Percentiles rank a stretch among this genome's conserved stretches.
Conservation (phyloP, 1,139 yeast species). For the Sugiyamaella paludigena region DNA sequence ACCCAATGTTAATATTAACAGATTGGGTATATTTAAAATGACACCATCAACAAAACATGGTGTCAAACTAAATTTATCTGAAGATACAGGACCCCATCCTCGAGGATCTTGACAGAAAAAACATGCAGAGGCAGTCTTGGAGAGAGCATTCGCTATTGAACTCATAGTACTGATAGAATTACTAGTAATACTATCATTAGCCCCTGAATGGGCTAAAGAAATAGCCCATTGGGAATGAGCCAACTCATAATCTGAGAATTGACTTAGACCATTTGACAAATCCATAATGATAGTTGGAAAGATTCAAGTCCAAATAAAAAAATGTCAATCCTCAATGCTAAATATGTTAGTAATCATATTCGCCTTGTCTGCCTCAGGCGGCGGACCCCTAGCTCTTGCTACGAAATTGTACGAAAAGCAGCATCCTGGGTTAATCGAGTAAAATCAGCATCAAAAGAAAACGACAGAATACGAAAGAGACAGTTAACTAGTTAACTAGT, state of each 20-base stretch:
- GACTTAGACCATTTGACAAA: constrained; percentile 8
- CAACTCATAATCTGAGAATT: constrained; percentile 8
- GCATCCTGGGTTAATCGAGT: too few relatives aligned
- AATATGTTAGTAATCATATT: too few relatives aligned
- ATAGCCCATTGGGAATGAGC: constrained; percentile 7
- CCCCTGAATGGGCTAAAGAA: background rate
- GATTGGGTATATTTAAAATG: constrained; percentile 51
- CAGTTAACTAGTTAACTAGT: too few relatives aligned
- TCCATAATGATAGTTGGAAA: background rate
- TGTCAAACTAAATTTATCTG: constrained; percentile 60
- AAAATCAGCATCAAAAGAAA: too few relatives aligned
- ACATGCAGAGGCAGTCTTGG: constrained; percentile 2
- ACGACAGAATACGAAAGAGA: too few relatives aligned
- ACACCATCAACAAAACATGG: constrained; percentile 82
- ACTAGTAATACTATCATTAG: background rate
- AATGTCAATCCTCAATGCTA: too few relatives aligned
- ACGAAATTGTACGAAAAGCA: too few relatives aligned
- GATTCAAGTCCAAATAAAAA: too few relatives aligned
- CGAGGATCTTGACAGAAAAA: constrained; percentile 47
- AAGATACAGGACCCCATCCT: constrained; percentile 76
- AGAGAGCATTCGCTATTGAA: background rate
- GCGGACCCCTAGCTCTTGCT: too few relatives aligned
- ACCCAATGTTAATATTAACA: constrained; percentile 57
- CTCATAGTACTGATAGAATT: background rate
- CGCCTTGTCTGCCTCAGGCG: too few relatives aligned